These are phyloP conservation scores for Porogramme epimiltina DNA, from an alignment of 1,284 basidiomycete species.

Conservation along the genomic window DNA sequence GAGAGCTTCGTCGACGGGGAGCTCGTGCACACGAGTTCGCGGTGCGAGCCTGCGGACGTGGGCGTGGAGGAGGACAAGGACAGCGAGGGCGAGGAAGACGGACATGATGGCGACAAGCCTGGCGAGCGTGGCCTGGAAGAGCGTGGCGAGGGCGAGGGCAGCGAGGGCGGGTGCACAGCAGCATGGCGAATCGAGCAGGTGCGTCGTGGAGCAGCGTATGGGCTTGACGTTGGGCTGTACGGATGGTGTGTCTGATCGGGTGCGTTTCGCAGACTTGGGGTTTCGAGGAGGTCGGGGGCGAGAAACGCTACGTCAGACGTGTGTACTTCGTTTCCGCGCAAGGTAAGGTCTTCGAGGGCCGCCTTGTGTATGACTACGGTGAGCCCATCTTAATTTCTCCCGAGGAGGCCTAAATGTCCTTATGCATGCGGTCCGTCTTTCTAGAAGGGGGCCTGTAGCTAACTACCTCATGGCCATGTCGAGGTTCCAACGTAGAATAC, in stretches of 20 bases:
- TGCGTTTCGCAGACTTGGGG: constrained; percentile 78
- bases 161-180: no score
- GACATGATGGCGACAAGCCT: no score
- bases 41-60: no score
- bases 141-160: background rate
- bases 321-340: constrained; percentile 59
- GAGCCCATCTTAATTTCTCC: constrained; percentile 3
- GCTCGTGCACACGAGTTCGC: background rate
- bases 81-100: no score
- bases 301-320: constrained; percentile 57
- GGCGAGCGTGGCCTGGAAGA: background rate
- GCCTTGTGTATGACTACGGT: constrained; percentile 65
- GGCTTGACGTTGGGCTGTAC: background rate
- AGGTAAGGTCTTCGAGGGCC: constrained; percentile 51
- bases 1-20: background rate
- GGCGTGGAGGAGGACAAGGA: no score
- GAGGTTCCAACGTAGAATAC: no score
- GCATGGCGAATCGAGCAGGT: constrained; percentile 3
- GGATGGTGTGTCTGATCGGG: no score
- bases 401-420: no score
- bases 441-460: no score
- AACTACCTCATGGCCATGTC: no score
- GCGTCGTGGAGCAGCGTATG: background rate
- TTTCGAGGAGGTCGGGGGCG: constrained; percentile 55
- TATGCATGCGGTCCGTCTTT: no score